Evolutionary conservation across 116 monocot genomes (phyloP), one percentile per base, ranked within the genome.

Genomic region (Dioscorea cayenensis): DNA sequence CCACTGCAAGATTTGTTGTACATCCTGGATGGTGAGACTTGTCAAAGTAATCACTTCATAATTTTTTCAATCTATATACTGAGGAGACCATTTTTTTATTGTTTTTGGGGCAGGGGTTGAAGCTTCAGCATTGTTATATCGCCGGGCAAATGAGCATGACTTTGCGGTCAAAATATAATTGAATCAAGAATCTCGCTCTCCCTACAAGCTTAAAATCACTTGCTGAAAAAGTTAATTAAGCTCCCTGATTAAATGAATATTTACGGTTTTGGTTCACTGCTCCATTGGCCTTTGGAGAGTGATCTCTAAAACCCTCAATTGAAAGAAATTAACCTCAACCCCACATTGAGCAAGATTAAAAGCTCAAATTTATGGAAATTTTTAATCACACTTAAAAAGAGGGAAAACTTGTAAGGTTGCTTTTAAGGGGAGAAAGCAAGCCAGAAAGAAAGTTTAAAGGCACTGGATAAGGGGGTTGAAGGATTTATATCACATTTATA

Each of bases 11-110:
- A 92, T 91, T 83, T 70, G 95, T 87, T 8, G 95, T 95, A 18
- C 81, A 92, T 77, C 95, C 92, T 28, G 78, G 89, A 75, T 95
- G 95, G 95, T 95, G 84, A 95, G 95, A 79, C 29, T 76, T 75
- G 27, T 12, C 43, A 43, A 43, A 43, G 11, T 43, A 43, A 43
- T 43, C 43, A 43, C 43, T 43, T 43, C 2, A 12, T 43, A 16
- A 67, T 23, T 36, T 68, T 43, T 20, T 49, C 32, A 32, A 32
- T 32, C 67, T 63, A 23, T 61, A 20, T 2, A 61, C 63, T 32
- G 25, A 20, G 14, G 5, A 28, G 28, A 18, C 32, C 32, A 32
- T 32, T 23, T 25, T 51, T 48, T 59, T 25, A 25, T 25, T 58
- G 20, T 64, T 36, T 20, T 71, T 66, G 63, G 8, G 13, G 82